phyloP scores from a whole-genome alignment of 768 basidiomycete species.

The Filobasidium wieringae region DNA sequence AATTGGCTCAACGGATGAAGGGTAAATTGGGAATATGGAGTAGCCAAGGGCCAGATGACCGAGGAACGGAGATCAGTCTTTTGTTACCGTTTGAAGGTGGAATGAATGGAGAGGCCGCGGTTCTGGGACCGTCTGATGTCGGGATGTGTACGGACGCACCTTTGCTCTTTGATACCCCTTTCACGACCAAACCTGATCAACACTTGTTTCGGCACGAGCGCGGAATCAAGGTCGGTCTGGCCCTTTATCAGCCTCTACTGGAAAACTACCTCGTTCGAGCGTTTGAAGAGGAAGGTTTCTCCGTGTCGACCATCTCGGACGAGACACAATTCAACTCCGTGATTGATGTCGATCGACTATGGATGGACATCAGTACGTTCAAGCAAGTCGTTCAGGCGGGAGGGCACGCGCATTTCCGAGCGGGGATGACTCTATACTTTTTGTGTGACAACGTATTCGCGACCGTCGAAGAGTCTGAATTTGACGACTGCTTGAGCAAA shows the following conservation, averaged over 20 bases:
- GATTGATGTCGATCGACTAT: not conserved
- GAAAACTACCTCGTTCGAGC: not conserved
- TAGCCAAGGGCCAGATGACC: conserved; percentile 3
- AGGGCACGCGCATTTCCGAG: not conserved
- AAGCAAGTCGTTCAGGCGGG: not conserved
- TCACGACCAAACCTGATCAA: not conserved
- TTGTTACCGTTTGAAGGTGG: conserved; percentile 3
- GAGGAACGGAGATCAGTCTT: conserved; percentile 4
- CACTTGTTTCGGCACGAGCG: not conserved
- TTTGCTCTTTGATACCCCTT: not conserved
- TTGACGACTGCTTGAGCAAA: not conserved
- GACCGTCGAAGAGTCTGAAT: not conserved
- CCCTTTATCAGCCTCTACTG: not conserved
- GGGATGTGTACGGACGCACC: not conserved
- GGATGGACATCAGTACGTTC: not conserved
- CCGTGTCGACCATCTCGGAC: not conserved
- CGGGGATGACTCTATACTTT: not conserved
- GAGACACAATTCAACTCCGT: not conserved
- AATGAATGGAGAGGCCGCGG: not conserved
- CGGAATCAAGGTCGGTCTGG: not conserved
- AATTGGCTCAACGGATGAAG: conserved; percentile 7
- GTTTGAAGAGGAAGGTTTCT: not conserved
- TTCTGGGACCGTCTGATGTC: not conserved
- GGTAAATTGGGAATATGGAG: conserved; percentile 10
- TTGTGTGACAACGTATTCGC: conserved; percentile 2